Evolutionary conservation across 768 basidiomycete genomes (phyloP).

Genomic region (Suillus paluster): DNA sequence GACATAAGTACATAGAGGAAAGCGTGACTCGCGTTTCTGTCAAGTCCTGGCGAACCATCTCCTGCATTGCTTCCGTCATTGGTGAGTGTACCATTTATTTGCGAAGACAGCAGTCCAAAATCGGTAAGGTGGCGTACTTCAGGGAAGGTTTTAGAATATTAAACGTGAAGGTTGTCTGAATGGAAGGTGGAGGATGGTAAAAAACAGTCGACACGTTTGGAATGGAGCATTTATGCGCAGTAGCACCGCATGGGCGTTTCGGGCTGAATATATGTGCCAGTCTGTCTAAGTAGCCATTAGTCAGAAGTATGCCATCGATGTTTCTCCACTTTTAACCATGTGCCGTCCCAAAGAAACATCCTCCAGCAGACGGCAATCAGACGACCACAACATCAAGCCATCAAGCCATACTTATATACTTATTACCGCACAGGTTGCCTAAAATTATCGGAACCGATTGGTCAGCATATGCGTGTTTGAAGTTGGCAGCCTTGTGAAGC

Average conservation of each 20-base stretch:
- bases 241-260: not conserved
- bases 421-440: not conserved
- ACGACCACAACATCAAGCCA: too few species aligned
- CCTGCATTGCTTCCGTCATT: too few species aligned
- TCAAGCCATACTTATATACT: too few species aligned
- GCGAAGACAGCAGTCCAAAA: not conserved
- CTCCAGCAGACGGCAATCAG: not conserved
- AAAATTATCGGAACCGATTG: not conserved
- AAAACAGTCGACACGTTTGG: too few species aligned
- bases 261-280: too few species aligned
- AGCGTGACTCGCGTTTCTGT: not conserved
- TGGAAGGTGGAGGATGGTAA: not conserved
- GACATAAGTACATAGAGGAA: too few species aligned
- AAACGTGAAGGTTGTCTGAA: not conserved
- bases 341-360: not conserved
- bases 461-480: not conserved
- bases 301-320: too few species aligned
- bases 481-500: too few species aligned
- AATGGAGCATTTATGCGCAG: not conserved
- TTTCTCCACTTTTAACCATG: too few species aligned
- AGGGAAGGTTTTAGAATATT: too few species aligned
- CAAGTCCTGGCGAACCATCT: not conserved
- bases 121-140: not conserved
- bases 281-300: too few species aligned
- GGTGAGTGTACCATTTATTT: too few species aligned